Conservation (phyloP, 176 grass and related monocot species). For the Oryza meyeriana region DNA sequence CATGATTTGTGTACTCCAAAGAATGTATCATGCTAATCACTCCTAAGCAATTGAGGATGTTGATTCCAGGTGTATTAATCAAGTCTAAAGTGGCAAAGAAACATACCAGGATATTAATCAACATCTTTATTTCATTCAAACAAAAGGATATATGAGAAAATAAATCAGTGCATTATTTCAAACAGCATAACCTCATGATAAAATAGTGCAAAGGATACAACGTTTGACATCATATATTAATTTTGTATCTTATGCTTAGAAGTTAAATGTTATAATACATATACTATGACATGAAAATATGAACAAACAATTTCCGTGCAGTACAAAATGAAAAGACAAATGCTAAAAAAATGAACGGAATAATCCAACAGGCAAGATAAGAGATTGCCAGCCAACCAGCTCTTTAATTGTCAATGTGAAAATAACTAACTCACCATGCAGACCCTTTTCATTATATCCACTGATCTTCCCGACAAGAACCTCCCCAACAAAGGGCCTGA, state of each 20-base stretch:
- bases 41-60: not conserved
- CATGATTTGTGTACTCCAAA: not conserved
- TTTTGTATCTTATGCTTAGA: not conserved
- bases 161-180: not conserved
- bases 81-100: not conserved
- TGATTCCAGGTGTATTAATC: not conserved
- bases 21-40: not conserved
- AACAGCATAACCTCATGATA: not conserved
- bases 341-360: not conserved
- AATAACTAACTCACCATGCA: conserved; percentile 51
- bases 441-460: conserved; percentile 69
- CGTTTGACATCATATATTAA: not conserved
- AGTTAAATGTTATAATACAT: not conserved
- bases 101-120: not conserved
- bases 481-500: conserved; percentile 83
- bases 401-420: conserved; percentile 19
- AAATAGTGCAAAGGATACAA: not conserved
- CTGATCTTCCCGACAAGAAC: conserved; percentile 79
- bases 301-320: not conserved
- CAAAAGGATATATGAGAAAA: not conserved
- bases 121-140: not conserved
- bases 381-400: not conserved
- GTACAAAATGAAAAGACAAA: conserved; percentile 6
- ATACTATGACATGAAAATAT: conserved; percentile 11
- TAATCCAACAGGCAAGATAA: conserved; percentile 7